Evolutionary conservation across 1,139 yeast genomes (phyloP).

Genomic region (Pichia sp.): DNA sequence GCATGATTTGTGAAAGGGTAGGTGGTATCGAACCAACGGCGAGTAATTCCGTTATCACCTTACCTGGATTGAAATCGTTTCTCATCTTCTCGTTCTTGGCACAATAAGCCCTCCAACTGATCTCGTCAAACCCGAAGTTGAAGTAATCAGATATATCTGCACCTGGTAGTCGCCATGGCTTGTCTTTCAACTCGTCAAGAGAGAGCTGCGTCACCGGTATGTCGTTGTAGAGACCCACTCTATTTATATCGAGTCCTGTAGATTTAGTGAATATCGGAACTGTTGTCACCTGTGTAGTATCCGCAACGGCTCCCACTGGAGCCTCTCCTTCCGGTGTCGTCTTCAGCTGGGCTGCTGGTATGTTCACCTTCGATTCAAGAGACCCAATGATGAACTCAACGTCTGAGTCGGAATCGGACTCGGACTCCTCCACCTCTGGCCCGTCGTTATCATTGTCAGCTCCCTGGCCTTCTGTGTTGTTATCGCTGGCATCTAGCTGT

Average conservation of each 20-base stretch:
- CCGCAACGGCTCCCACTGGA: conserved; percentile 26
- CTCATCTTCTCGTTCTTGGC: conserved; percentile 80
- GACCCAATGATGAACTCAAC: conserved; percentile 61
- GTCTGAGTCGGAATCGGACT: conserved; percentile 46
- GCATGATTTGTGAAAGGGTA: conserved; percentile 22
- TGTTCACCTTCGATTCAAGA: conserved; percentile 29
- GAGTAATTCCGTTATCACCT: conserved; percentile 41
- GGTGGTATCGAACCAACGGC: conserved; percentile 30
- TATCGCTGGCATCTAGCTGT: neutral
- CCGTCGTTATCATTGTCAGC: conserved; percentile 30
- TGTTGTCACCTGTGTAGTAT: conserved; percentile 27
- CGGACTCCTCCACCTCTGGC: conserved; percentile 36
- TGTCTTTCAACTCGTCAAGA: conserved; percentile 77
- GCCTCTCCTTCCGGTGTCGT: conserved; percentile 31
- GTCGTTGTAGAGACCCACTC: conserved; percentile 77
- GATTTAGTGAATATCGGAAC: conserved; percentile 30
- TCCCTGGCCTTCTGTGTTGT: conserved; percentile 18
- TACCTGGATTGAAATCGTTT: conserved; percentile 69
- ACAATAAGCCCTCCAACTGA: conserved; percentile 93
- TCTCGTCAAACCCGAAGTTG: conserved; percentile 94
- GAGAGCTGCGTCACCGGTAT: conserved; percentile 81
- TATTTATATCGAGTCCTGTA: conserved; percentile 57
- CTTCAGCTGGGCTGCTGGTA: conserved; percentile 5
- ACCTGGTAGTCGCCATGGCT: conserved; percentile 98
- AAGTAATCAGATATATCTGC: conserved; percentile 92